Base-by-base conservation (phyloP, 78 protist species). In the Tieghemostelium lacteum region DNA sequence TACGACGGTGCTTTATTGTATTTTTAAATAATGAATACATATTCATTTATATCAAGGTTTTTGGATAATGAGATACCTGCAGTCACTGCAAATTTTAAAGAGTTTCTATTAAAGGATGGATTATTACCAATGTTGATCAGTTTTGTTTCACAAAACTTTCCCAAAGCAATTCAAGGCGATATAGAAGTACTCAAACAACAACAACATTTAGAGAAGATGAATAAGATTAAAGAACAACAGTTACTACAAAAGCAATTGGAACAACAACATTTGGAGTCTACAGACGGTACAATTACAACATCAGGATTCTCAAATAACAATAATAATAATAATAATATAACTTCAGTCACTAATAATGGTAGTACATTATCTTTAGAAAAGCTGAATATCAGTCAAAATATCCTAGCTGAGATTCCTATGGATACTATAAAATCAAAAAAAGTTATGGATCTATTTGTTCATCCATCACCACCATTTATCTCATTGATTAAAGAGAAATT, bases 391-490 rank as follows among this genome's bases (percentile, higher is more conserved):
- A n/a, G 29, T 8, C 3, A 10, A 6, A 26, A 3, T 16, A 31
- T 45, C 22, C 26, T n/a, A 29, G 34, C 63, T 19, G 4, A 7
- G 8, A 49, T 60, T 10, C 65, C 88, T 22, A 36, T 58, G 12
- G 77, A 70, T 8, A 24, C 67, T 34, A 33, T 80, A 14, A 65
- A 67, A 69, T 80, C 88, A 49, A 62, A 80, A 3, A 80, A 57
- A 57, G 88, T 80, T 17, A 80, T 80, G 88, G 65, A 80, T 29
- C 19, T 80, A 20, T 80, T 80, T 26, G 28, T 80, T 8, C 88
- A 80, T 57, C 77, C 88, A 36, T 52, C 88, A 52, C 69, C 88
- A 31, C 76, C 76, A n/a, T 69, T 80, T 42, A 80, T 80, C 8
- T 65, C 88, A 37, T 57, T 80, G 22, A 54, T 57, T 16, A 80